Conservation (phyloP, 257 asterid genomes). For the Solanum chilense region DNA sequence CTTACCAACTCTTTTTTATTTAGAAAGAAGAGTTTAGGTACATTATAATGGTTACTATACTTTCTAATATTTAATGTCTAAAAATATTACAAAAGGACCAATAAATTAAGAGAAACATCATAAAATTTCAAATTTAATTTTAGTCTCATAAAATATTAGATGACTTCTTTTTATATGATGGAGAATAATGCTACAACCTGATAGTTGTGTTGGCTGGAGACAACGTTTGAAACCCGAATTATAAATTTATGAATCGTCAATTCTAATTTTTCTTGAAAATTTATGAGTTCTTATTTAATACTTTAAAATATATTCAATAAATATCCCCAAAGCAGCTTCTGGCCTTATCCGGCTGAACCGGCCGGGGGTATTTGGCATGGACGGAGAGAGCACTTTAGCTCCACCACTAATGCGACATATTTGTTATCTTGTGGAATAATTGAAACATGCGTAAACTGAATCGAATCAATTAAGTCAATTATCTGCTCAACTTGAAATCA, state of each 20-base stretch:
- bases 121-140: not conserved
- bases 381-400: not conserved
- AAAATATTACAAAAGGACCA: not conserved
- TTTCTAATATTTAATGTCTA: not conserved
- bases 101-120: not conserved
- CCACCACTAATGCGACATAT: not conserved
- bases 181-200: not conserved
- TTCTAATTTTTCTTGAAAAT: not conserved
- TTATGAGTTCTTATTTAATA: not conserved
- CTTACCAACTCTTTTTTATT: not conserved
- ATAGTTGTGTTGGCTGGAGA: not conserved
- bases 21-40: not conserved
- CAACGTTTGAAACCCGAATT: accelerated
- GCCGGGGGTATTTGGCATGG: no score
- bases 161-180: not conserved
- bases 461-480: not conserved
- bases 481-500: not conserved
- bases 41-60: not conserved
- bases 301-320: no score
- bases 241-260: accelerated
- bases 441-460: accelerated
- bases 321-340: no score
- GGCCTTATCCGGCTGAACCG: no score
- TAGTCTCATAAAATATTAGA: not conserved
- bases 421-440: not conserved